A percentile compares a stretch with the other conserved stretches of the same genome.
These are phyloP conservation scores for Ashbya aceris DNA, from an alignment of 1,139 yeast genomes.

Conservation along the genomic window DNA sequence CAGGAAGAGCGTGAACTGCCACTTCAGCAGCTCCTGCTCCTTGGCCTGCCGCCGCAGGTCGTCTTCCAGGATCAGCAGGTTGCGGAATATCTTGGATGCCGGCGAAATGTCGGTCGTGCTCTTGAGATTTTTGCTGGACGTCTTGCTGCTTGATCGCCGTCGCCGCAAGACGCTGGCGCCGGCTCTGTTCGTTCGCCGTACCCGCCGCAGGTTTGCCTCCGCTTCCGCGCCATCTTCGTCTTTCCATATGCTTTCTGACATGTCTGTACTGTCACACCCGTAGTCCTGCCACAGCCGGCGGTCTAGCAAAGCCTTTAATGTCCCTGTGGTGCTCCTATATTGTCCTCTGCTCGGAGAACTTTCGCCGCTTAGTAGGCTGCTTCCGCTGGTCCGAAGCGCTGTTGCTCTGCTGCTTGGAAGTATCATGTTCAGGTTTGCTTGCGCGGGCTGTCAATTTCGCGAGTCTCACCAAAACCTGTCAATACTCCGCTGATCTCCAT, in stretches of 20 bases:
- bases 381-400: too few relatives aligned
- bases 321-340: too few relatives aligned
- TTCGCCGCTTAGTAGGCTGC: too few relatives aligned
- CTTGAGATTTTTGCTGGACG: constrained; percentile 25
- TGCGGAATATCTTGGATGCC: constrained; percentile 68
- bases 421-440: not conserved
- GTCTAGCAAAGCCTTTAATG: too few relatives aligned
- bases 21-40: constrained; percentile 59
- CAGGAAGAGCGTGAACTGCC: constrained; percentile 67
- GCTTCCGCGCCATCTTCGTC: too few relatives aligned
- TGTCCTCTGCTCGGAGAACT: too few relatives aligned
- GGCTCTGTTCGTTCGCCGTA: too few relatives aligned
- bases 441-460: not conserved
- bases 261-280: too few relatives aligned
- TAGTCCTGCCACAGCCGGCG: too few relatives aligned
- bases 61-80: constrained; percentile 75
- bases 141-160: constrained; percentile 23
- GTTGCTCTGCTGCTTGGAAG: too few relatives aligned
- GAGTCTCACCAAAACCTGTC: not conserved
- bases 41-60: constrained; percentile 69
- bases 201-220: too few relatives aligned
- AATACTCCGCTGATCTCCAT: not conserved
- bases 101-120: constrained; percentile 37
- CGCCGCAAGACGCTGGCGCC: constrained; percentile 6
- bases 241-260: too few relatives aligned